phyloP scores from a whole-genome alignment of 352 stramenopile genomes.

The Pythium vanterpoolii region DNA sequence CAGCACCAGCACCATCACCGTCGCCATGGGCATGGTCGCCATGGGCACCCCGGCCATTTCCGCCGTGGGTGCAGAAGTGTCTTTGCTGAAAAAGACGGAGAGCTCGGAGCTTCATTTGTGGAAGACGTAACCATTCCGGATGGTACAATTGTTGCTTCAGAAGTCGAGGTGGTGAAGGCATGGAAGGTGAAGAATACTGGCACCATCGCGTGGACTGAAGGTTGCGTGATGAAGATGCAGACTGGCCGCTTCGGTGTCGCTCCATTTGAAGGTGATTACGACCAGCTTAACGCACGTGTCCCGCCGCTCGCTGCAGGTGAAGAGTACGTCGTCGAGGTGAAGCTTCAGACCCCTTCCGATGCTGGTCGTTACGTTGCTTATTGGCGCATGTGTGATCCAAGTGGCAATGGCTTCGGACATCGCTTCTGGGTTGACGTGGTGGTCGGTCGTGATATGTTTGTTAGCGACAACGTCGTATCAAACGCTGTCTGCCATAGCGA shows the following conservation, averaged over 20 bases:
- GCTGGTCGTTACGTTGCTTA: conserved; percentile 38
- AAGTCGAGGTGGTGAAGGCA: conserved; percentile 53
- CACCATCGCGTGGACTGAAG: conserved; percentile 41
- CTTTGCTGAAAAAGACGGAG: conserved; percentile 1
- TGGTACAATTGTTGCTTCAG: conserved; percentile 55
- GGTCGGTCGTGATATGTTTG: conserved; percentile 34
- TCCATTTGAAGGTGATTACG: conserved; percentile 25
- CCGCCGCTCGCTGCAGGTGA: conserved; percentile 17
- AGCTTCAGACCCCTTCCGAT: conserved; percentile 20
- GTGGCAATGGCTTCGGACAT: conserved; percentile 39
- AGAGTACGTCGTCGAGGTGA: conserved; percentile 22
- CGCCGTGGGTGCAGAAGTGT: background rate
- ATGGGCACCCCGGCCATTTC: background rate
- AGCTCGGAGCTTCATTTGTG: conserved; percentile 53
- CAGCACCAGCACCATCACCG: conserved; percentile 1
- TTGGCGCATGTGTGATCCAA: conserved; percentile 39
- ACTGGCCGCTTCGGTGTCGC: conserved; percentile 24
- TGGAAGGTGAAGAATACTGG: conserved; percentile 80
- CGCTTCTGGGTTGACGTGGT: conserved; percentile 52
- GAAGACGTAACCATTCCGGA: conserved; percentile 79
- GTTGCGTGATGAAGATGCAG: conserved; percentile 45
- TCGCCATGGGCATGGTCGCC: conserved; percentile 1
- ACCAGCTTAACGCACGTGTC: conserved; percentile 24
- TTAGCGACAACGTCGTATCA: conserved; percentile 21
- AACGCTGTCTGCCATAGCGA: background rate